Evolutionary conservation across 1,284 basidiomycete species (phyloP), one percentile per base, ranked within the genome.

Genomic region (Ganoderma boninense): DNA sequence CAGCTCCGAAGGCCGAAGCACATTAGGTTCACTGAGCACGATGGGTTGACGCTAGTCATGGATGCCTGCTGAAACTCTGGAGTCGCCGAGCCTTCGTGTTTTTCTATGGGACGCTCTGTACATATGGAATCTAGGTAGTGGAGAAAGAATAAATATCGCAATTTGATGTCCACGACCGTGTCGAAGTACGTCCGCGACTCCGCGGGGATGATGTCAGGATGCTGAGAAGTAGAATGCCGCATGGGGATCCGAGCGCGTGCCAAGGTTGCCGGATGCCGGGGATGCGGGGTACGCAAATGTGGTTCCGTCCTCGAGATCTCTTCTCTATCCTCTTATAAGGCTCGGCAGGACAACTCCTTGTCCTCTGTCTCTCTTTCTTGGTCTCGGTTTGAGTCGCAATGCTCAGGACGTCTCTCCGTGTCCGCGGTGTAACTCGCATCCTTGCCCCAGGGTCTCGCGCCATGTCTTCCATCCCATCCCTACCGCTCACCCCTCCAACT

Each of bases 401-500:
- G 71, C 64, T 73, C n/a, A 61, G 70, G 59, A 44, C 66, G n/a
- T 61, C 71, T 1, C 66, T 70, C 40, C 68, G 74, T 26, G 66
- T 70, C 52, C 70, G 74, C 40, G 66, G 65, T 46, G 61, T 71
- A 57, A 60, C 66, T 52, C 74, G 69, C 69, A 69, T 71, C 57
- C 62, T 73, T 59, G 66, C 73, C 59, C 63, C 54, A 16, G 64
- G 67, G 23, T 74, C 66, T 44, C 74, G 74, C 57, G 70, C 72
- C 18, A 73, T 76, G 73, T 72, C 73, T 67, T 67, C 72, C 18
- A 29, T 75, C 68, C 75, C 78, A 5, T 32, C 75, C 14, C 83
- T 96, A 52, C 88, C 90, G 4, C 81, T 95, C 29, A 83, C 87
- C 69, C 88, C 90, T 0, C 95, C 92, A 0, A 86, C 92, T 4